Conservation (phyloP, 2,329 filamentous ascomycete genomes). For the Fusarium virguliforme region DNA sequence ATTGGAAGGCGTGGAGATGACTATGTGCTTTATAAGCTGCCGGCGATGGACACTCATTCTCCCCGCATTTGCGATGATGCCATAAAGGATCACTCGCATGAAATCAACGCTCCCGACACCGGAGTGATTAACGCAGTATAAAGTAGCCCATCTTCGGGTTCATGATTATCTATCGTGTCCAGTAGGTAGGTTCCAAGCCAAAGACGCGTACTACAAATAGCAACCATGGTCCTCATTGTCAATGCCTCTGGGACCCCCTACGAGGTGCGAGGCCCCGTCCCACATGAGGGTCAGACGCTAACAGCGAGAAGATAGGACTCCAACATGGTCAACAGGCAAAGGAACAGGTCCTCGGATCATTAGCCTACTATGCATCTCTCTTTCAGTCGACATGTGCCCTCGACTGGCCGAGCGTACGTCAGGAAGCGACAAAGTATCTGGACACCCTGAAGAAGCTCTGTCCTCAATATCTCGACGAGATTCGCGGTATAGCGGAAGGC, state of each 20-base stretch:
- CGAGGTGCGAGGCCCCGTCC: background rate
- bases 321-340: background rate
- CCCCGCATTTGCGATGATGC: background rate
- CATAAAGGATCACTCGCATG: slow-evolving; percentile 8
- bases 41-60: background rate
- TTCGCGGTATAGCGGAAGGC: background rate
- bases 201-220: background rate
- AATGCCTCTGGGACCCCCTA: background rate
- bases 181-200: background rate
- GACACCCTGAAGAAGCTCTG: background rate
- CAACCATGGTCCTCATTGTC: slow-evolving; percentile 7
- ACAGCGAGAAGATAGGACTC: background rate
- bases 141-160: background rate
- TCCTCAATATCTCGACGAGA: background rate
- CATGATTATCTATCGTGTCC: background rate
- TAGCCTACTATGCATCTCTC: background rate
- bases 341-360: background rate
- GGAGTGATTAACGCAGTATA: background rate
- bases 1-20: background rate
- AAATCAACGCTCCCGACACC: slow-evolving; percentile 4
- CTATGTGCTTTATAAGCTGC: background rate
- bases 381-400: slow-evolving; percentile 1
- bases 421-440: slow-evolving; percentile 2
- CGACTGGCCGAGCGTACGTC: background rate
- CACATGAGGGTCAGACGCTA: background rate